Percentiles rank a stretch among this genome's conserved stretches.
Evolutionary conservation across 139 green algal genomes (phyloP).

Genomic region (Chlamydomonas sphaeroides): DNA sequence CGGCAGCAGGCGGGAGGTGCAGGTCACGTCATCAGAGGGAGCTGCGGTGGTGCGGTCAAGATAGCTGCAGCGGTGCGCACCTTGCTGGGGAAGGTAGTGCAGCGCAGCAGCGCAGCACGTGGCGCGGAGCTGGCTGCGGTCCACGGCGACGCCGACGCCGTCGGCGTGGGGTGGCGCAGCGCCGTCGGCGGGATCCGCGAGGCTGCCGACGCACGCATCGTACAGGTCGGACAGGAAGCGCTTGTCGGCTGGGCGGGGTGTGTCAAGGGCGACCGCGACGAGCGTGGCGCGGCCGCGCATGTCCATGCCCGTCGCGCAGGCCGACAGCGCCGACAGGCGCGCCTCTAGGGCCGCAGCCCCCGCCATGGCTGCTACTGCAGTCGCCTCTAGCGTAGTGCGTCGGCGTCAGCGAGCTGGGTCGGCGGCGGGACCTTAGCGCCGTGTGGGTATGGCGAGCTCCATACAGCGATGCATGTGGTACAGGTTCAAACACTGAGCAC

Average conservation of each 20-base stretch:
- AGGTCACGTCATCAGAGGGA: too few species aligned
- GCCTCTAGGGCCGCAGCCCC: too few species aligned
- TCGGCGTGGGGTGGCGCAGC: not conserved
- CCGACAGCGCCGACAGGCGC: not conserved
- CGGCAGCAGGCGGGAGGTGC: not conserved
- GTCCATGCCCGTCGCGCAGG: not conserved
- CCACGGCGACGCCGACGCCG: too few species aligned
- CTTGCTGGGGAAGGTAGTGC: conserved; percentile 20
- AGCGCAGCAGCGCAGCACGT: conserved; percentile 20
- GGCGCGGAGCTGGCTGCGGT: not conserved
- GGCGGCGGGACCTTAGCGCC: too few species aligned
- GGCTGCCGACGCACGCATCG: conserved; percentile 1
- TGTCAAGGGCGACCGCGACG: not conserved
- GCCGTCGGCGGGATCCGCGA: not conserved
- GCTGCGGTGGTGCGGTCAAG: too few species aligned
- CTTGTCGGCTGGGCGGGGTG: too few species aligned
- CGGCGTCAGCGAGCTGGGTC: too few species aligned
- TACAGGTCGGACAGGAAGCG: conserved; percentile 38
- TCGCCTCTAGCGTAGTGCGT: too few species aligned
- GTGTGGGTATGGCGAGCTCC: too few species aligned
- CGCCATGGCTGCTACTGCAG: not conserved
- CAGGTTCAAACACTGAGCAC: too few species aligned
- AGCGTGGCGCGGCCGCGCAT: not conserved
- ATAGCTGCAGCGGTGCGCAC: too few species aligned
- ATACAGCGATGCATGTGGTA: too few species aligned